Evolutionary conservation across 2,329 filamentous ascomycete species (phyloP).

Genomic region (Beauveria brongniartii): DNA sequence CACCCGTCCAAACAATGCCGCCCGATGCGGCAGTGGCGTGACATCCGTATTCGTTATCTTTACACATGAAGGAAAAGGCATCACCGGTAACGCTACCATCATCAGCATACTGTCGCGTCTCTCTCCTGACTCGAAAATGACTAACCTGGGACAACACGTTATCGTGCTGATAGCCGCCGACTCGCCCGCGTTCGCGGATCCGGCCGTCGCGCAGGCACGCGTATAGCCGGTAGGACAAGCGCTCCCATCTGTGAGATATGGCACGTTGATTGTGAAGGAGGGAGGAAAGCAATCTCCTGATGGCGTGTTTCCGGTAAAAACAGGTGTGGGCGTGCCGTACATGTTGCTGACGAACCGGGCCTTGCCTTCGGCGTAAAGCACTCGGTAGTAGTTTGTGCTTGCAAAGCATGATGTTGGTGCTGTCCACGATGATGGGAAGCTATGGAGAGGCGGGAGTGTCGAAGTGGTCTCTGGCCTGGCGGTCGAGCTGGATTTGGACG

Average conservation of each 20-base stretch:
- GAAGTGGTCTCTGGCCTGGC: background rate
- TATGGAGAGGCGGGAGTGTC: background rate
- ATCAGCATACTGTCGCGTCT: background rate
- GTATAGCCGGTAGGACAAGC: conserved; percentile 12
- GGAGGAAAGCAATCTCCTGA: conserved; percentile 12
- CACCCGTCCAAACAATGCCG: conserved; percentile 8
- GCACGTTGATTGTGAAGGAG: conserved; percentile 6
- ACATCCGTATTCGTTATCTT: conserved; percentile 11
- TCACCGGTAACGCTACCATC: conserved; percentile 4
- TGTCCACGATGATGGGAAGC: conserved; percentile 12
- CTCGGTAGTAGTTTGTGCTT: conserved; percentile 10
- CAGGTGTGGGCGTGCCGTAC: conserved; percentile 13
- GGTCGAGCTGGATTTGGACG: background rate
- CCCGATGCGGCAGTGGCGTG: background rate
- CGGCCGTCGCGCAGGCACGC: conserved; percentile 12
- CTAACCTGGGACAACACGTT: conserved; percentile 14
- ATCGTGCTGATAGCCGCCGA: conserved; percentile 4
- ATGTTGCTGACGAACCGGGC: conserved; percentile 10
- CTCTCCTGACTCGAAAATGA: too few species aligned
- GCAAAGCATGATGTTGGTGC: conserved; percentile 12
- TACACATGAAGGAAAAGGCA: conserved; percentile 12
- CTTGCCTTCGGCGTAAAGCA: background rate
- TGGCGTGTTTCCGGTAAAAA: conserved; percentile 9
- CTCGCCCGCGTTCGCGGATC: background rate
- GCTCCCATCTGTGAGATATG: conserved; percentile 10